Conservation (phyloP, 768 basidiomycete genomes). For the Mycena metata region DNA sequence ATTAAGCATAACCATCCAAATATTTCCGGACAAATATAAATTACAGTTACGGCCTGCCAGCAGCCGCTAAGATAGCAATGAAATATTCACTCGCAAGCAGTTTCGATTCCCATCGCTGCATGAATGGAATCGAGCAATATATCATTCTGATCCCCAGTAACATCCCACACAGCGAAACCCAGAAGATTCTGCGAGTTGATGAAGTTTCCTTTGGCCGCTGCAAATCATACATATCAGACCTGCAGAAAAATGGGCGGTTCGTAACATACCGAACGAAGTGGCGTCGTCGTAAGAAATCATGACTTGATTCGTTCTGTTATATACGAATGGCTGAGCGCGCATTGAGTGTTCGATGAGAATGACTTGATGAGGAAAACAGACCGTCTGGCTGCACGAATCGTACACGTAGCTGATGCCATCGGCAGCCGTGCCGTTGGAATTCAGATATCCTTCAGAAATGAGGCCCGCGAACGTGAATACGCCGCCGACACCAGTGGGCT, state of each 20-base stretch:
- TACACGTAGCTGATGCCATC: constrained; percentile 65
- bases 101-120: constrained; percentile 43
- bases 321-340: constrained; percentile 72
- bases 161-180: constrained; percentile 83
- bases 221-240: neutral
- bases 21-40: too few relatives aligned
- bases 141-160: constrained; percentile 74
- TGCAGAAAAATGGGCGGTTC: neutral
- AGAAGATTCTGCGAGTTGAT: constrained; percentile 66
- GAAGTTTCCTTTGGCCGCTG: constrained; percentile 69
- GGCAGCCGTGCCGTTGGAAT: constrained; percentile 53
- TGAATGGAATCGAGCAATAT: constrained; percentile 73
- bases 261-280: constrained; percentile 60
- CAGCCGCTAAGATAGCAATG: neutral
- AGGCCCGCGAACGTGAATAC: constrained; percentile 76
- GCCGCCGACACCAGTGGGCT: constrained; percentile 63
- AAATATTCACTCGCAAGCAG: constrained; percentile 25
- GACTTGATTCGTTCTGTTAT: constrained; percentile 64
- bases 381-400: constrained; percentile 82
- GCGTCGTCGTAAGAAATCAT: constrained; percentile 79
- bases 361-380: constrained; percentile 46
- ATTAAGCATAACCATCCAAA: neutral
- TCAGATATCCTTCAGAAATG: constrained; percentile 68
- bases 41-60: constrained; percentile 1
- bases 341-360: neutral